Conservation (phyloP, 2,329 filamentous ascomycete genomes). For the Thermothelomyces thermophilus region DNA sequence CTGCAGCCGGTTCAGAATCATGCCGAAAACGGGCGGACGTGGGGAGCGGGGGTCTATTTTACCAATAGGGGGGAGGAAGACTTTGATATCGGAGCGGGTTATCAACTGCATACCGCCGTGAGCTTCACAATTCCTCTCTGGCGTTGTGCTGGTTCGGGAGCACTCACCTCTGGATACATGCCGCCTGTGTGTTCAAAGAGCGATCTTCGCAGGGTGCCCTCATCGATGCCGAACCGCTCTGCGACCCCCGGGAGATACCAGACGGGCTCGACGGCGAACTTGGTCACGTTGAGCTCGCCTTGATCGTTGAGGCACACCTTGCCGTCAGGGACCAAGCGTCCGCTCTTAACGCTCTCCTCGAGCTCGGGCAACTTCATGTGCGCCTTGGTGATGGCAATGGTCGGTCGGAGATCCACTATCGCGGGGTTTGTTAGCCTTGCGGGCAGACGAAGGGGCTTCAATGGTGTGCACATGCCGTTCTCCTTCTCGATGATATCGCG, state of each 20-base stretch:
- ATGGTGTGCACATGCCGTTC: constrained; percentile 42
- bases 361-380: constrained; percentile 97
- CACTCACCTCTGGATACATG: constrained; percentile 73
- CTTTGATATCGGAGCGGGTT: constrained; percentile 87
- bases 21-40: neutral
- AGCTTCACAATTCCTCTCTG: constrained; percentile 10
- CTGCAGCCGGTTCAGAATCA: constrained; percentile 30
- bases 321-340: constrained; percentile 72
- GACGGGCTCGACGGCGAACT: constrained; percentile 92
- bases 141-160: neutral
- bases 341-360: constrained; percentile 75
- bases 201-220: constrained; percentile 75
- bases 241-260: constrained; percentile 86
- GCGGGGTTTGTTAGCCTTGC: constrained; percentile 6
- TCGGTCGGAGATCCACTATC: constrained; percentile 74
- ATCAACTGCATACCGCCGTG: constrained; percentile 54
- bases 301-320: constrained; percentile 81
- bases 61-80: constrained; percentile 92
- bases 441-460: neutral
- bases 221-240: constrained; percentile 89
- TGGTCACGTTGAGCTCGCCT: constrained; percentile 89
- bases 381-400: constrained; percentile 84
- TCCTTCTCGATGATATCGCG: constrained; percentile 72
- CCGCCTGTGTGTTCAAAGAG: constrained; percentile 95
- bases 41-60: constrained; percentile 20